Conservation (phyloP, 2,329 filamentous ascomycete species). For the Clarireedia sp. region DNA sequence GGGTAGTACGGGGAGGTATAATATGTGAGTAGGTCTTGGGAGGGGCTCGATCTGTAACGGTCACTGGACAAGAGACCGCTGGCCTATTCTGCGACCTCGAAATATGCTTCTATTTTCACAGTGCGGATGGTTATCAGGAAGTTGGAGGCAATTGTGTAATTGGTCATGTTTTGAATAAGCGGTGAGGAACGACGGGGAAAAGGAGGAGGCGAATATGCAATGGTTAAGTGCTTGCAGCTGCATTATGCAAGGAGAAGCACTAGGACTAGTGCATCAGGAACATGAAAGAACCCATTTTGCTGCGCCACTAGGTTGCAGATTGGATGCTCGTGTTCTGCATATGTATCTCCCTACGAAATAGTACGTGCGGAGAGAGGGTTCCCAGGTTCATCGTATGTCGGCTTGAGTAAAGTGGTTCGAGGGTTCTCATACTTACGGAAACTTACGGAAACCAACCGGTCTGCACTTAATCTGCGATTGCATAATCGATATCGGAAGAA, state of each 20-base stretch:
- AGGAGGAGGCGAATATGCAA: conserved; percentile 9
- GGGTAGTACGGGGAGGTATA: neutral
- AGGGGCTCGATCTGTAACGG: neutral
- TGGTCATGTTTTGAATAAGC: conserved; percentile 5
- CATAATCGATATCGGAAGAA: neutral
- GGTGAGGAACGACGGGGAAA: neutral
- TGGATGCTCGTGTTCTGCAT: conserved; percentile 3
- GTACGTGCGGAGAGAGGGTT: neutral
- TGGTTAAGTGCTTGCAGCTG: conserved; percentile 8
- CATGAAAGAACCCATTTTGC: neutral
- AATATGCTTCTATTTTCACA: neutral
- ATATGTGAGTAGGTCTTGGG: neutral
- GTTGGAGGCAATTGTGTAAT: neutral
- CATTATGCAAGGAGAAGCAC: conserved; percentile 5
- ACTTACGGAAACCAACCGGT: neutral
- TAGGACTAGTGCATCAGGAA: neutral
- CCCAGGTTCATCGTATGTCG: neutral
- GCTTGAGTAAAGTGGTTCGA: no score
- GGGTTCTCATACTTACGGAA: no score
- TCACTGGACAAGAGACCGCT: conserved; percentile 5
- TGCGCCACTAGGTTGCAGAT: conserved; percentile 3
- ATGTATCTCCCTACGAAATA: neutral
- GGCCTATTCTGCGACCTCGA: neutral
- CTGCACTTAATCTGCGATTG: neutral
- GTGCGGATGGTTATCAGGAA: neutral